Conservation (phyloP, 331 rosid species). For the Rhamnella rubrinervis region DNA sequence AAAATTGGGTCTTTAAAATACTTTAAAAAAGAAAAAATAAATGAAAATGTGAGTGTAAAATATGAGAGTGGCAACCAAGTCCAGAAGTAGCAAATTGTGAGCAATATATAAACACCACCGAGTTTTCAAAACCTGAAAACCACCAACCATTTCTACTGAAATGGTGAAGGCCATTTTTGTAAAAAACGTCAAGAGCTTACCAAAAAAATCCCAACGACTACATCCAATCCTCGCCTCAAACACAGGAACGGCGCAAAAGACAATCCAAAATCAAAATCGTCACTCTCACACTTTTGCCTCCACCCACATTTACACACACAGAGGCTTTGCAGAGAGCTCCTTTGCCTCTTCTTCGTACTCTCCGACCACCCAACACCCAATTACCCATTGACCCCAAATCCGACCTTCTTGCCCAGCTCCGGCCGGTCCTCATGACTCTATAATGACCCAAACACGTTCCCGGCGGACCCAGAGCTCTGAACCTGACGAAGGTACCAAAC, state of each 20-base stretch:
- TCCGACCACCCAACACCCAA: conserved; percentile 25
- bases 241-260: conserved; percentile 30
- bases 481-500: conserved; percentile 14
- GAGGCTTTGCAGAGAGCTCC: not conserved
- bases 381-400: conserved; percentile 1
- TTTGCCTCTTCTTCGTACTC: conserved; percentile 20
- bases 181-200: not conserved
- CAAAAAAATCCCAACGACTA: conserved; percentile 18
- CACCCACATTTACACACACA: conserved; percentile 1
- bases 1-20: too few relatives aligned
- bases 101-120: too few relatives aligned
- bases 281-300: conserved; percentile 7
- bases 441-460: conserved; percentile 38
- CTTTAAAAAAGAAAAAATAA: too few relatives aligned
- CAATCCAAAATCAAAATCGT: not conserved
- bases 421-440: conserved; percentile 13
- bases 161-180: too few relatives aligned
- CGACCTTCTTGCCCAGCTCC: not conserved
- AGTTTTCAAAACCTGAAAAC: too few relatives aligned
- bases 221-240: conserved; percentile 33
- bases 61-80: too few relatives aligned
- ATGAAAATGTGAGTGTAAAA: too few relatives aligned
- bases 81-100: too few relatives aligned
- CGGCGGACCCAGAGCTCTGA: conserved; percentile 10
- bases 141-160: too few relatives aligned